Base-by-base conservation (phyloP, 495 filamentous ascomycete genomes). In the Elasticomyces elasticus region DNA sequence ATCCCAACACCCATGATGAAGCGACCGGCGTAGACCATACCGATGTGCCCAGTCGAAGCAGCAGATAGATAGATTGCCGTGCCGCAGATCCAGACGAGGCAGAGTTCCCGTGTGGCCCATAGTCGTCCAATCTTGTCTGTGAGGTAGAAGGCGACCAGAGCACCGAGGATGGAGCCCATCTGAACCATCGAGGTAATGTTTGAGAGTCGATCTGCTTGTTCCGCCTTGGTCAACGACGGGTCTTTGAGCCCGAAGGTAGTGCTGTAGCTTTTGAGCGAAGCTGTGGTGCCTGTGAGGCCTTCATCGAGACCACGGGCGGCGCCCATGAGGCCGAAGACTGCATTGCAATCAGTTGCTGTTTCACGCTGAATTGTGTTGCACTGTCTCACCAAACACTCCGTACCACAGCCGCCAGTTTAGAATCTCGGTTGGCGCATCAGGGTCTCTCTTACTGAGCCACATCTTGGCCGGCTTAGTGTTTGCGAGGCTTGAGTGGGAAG, bases 281-380 rank as follows among this genome's bases (percentile, higher is more conserved):
- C 80, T 19, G 82, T 79, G 15, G 71, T 82, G 7, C 77, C 79
- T 62, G 85, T 86, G 40, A 86, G 70, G 28, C 83, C 84, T 64
- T 87, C 84, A 58, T 87, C 84, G n/a, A 87, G 68, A n/a, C 79
- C 79, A 35, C 79, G 72, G 19, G 84, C 84, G 24, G 84, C 83
- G 49, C 83, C 83, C 67, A 86, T 78, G 11, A 85, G 76, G 24
- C 80, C 81, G 51, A 67, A 67, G 27, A 66, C 62, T 24, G 20
- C 25, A 20, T 19, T 12, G n/a, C 3, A 20, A n/a, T n/a, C 10
- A 25, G 30, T 49, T 2, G 11, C 20, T 35, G 10, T 28, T n/a
- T n/a, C 41, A 22, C 19, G 9, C 10, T 44, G 20, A 44, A 22
- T 9, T 12, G 41, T 44, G 22, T 25, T 1, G 17, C 20, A 20